Conservation (phyloP, 768 basidiomycete genomes). For the Boletus bicolor region DNA sequence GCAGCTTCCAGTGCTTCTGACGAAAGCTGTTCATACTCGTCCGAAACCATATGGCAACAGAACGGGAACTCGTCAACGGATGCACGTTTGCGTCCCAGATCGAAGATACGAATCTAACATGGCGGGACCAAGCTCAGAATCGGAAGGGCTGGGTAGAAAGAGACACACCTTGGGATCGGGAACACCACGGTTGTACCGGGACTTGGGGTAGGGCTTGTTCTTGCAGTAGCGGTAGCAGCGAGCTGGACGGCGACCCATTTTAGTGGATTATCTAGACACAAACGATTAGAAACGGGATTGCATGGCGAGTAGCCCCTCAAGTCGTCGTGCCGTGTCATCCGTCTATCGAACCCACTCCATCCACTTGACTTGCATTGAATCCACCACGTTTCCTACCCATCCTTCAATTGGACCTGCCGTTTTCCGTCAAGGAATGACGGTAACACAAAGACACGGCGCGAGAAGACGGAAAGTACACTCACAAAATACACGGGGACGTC, state of each 20-base stretch:
- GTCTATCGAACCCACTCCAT: conserved; percentile 1
- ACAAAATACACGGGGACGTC: conserved; percentile 22
- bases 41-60: conserved; percentile 94
- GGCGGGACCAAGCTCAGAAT: not conserved
- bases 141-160: not conserved
- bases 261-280: conserved; percentile 12
- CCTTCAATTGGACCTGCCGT: not conserved
- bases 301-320: not conserved
- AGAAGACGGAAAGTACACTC: conserved; percentile 6
- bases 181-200: conserved; percentile 96
- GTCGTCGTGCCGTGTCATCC: not conserved
- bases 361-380: conserved; percentile 10
- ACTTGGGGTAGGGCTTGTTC: conserved; percentile 98
- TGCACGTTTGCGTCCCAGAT: conserved; percentile 93
- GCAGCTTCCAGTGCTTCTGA: conserved; percentile 96
- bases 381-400: conserved; percentile 6
- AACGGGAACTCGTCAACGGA: conserved; percentile 98
- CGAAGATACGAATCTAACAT: conserved; percentile 91
- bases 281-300: conserved; percentile 5
- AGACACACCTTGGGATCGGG: conserved; percentile 82
- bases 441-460: not conserved
- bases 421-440: not conserved
- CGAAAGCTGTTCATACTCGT: conserved; percentile 96
- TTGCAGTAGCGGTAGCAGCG: conserved; percentile 99
- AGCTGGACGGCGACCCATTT: conserved; percentile 96